Percentiles rank a stretch among this genome's conserved stretches.
Evolutionary conservation across 768 basidiomycete genomes (phyloP).

Genomic region (Trametopsis cervina): DNA sequence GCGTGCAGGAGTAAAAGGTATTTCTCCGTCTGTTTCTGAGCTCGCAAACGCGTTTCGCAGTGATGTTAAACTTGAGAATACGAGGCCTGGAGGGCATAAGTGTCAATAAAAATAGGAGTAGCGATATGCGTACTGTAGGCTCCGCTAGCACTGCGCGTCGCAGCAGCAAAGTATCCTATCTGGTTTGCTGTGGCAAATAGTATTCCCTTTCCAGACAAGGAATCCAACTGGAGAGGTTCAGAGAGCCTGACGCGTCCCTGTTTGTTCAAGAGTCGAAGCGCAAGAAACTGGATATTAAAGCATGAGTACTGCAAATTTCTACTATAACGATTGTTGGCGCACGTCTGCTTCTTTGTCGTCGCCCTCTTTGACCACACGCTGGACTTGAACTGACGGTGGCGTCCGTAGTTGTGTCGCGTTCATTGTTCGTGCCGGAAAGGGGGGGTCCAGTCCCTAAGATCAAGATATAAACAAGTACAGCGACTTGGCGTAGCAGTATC

Average conservation of each 20-base stretch:
- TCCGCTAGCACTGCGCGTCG: conserved; percentile 29
- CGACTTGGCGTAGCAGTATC: too few relatives aligned
- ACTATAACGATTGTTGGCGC: conserved; percentile 1
- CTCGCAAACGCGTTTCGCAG: conserved; percentile 47
- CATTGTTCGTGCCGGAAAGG: conserved; percentile 12
- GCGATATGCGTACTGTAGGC: conserved; percentile 30
- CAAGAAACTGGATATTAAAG: conserved; percentile 17
- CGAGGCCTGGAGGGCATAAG: conserved; percentile 37
- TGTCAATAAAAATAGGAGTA: neutral
- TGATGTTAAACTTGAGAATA: conserved; percentile 53
- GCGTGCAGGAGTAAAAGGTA: conserved; percentile 45
- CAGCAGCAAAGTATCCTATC: conserved; percentile 67
- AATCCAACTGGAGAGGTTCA: conserved; percentile 36
- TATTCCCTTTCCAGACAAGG: conserved; percentile 36
- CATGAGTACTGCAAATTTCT: neutral
- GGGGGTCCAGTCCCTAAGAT: too few relatives aligned
- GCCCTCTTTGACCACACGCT: conserved; percentile 17
- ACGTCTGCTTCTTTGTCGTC: conserved; percentile 25
- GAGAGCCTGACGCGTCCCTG: conserved; percentile 62
- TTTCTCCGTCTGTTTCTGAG: conserved; percentile 31
- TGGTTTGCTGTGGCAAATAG: conserved; percentile 55
- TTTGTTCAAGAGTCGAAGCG: conserved; percentile 40
- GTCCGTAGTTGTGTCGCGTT: conserved; percentile 20
- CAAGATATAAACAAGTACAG: too few relatives aligned
- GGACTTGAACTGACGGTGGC: conserved; percentile 11